A percentile compares a stretch with the other conserved stretches of the same genome.
These are phyloP conservation scores for Pestalotiopsis sp. DNA, from an alignment of 2,329 filamentous ascomycete species.

Conservation along the genomic window DNA sequence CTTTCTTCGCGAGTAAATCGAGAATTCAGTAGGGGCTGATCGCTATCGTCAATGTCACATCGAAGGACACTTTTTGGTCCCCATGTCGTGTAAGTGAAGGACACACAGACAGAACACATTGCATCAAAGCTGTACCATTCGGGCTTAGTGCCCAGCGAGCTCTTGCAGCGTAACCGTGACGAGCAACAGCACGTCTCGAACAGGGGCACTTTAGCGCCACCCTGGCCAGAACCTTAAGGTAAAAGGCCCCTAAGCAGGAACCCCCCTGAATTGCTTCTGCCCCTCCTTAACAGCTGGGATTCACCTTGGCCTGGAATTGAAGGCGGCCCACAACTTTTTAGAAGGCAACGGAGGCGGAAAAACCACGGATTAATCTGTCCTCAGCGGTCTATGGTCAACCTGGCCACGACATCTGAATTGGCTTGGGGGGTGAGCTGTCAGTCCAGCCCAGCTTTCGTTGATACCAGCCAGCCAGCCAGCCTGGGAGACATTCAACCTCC, in stretches of 20 bases:
- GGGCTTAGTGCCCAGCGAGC: slow-evolving; percentile 5
- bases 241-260: not conserved
- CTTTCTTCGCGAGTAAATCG: not conserved
- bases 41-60: not conserved
- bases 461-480: slow-evolving; percentile 8
- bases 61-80: not conserved
- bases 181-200: not conserved
- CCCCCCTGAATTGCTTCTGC: not conserved
- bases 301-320: not conserved
- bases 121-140: slow-evolving; percentile 13
- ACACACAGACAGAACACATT: slow-evolving; percentile 10
- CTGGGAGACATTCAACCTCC: slow-evolving; percentile 7
- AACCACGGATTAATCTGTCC: slow-evolving; percentile 12
- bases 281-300: not conserved
- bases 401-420: slow-evolving; percentile 16
- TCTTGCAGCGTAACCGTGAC: not conserved
- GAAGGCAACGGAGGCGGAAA: slow-evolving; percentile 7
- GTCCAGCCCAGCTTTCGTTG: not conserved
- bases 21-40: not conserved
- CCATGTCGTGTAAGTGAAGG: not conserved
- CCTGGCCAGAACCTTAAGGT: not conserved
- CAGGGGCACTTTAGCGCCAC: not conserved
- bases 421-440: slow-evolving; percentile 10
- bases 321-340: not conserved
- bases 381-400: slow-evolving; percentile 2